Evolutionary conservation across 2,329 filamentous ascomycete genomes (phyloP), one percentile per base, ranked within the genome.

Genomic region (Clonostachys sp.): DNA sequence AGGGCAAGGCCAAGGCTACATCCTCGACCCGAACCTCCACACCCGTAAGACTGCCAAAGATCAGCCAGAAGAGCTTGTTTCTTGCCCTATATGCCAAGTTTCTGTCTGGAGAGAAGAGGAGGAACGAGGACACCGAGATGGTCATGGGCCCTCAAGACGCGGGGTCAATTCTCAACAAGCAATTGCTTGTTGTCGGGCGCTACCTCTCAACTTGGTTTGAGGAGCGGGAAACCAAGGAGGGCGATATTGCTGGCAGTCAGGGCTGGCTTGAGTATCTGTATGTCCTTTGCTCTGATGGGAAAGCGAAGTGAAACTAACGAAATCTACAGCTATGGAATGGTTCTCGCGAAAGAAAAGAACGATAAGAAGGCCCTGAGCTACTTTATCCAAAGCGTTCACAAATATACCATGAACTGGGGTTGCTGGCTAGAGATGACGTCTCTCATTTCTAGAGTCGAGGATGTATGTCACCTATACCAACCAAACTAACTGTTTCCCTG

Each of bases 81-180:
- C 76, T 99, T 12, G 87, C 91, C 1, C 73, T 97, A 5, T 99
- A 99, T 60, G 89, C 94, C 41, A 95, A 92, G 61, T 91, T 91
- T 61, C 81, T 97, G 53, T 87, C 91, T 0, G 94, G 94, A 2
- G 94, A 99, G 73, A 96, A 97, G 74, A 84, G 89, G 54, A 96
- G 92, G 66, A 89, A 96, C 58, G 94, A 99, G 66, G 92, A 97
- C 49, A 90, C 89, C 18, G 94, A 99, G 69, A 96, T 96, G 87
- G 89, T 99, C 45, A 83, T 97, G 68, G 94, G 94, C 0, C 92
- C 94, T 2, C 85, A 91, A 49, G 94, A 99, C 66, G 84, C 90
- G 13, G 91, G 91, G 2, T 84, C 85, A 34, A 88, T 89, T 2
- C 69, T 83, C 50, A 99, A 99, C 64, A 90, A 91, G 63, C 90